Percentiles rank a stretch among this genome's conserved stretches.
Evolutionary conservation across 2,329 filamentous ascomycete species (phyloP).

Genomic region (Rhynchosporium graminicola): DNA sequence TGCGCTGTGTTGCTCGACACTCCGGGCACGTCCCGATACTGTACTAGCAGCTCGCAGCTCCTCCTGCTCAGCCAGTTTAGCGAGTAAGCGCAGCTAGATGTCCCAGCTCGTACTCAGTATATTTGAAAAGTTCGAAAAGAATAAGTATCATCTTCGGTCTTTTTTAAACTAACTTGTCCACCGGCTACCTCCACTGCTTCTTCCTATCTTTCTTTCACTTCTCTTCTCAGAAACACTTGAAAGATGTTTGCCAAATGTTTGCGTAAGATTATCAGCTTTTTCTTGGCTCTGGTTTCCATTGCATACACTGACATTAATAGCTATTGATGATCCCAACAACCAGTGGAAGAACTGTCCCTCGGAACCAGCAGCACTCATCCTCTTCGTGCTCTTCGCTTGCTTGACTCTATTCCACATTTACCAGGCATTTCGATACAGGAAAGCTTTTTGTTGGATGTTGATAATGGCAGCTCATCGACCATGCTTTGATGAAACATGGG

Average conservation of each 20-base stretch:
- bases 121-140: not conserved
- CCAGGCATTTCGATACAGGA: conserved; percentile 41
- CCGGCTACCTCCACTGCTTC: not conserved
- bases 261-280: not conserved
- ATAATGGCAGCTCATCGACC: conserved; percentile 42
- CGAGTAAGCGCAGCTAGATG: not conserved
- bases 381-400: conserved; percentile 41
- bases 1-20: not conserved
- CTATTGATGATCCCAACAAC: conserved; percentile 22
- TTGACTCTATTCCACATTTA: conserved; percentile 37
- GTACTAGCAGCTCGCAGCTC: conserved; percentile 1
- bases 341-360: conserved; percentile 42
- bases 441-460: conserved; percentile 47
- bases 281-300: not conserved
- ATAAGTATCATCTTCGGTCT: not conserved
- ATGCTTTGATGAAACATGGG: conserved; percentile 4
- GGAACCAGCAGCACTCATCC: conserved; percentile 40
- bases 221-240: not conserved
- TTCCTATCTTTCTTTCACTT: not conserved
- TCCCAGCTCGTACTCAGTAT: not conserved
- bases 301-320: not conserved
- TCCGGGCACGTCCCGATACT: not conserved
- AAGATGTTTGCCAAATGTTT: not conserved
- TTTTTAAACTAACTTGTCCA: not conserved
- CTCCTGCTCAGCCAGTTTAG: not conserved